Evolutionary conservation across 2,329 filamentous ascomycete genomes (phyloP).

Genomic region (Microdochium nivale): DNA sequence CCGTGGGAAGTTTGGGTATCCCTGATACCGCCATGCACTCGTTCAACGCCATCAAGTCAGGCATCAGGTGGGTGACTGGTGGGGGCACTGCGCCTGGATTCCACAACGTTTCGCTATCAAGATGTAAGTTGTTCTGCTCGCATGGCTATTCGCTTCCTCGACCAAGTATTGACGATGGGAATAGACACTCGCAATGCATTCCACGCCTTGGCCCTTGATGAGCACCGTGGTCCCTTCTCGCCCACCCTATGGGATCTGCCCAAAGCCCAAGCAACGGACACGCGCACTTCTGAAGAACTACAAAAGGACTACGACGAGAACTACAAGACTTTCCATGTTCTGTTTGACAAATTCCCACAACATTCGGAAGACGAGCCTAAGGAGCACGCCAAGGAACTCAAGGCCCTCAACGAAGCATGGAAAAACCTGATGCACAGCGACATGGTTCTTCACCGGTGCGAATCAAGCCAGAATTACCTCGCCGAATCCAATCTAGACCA

Average conservation of each 20-base stretch:
- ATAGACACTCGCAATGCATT: slow-evolving; percentile 23
- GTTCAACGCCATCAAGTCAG: no score
- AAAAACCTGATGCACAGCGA: not conserved
- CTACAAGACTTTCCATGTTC: no score
- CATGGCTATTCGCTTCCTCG: not conserved
- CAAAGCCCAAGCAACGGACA: not conserved
- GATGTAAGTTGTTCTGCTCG: not conserved
- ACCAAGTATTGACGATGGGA: not conserved
- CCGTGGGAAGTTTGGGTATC: slow-evolving; percentile 21
- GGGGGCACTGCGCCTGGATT: slow-evolving; percentile 1
- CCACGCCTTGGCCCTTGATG: slow-evolving; percentile 28
- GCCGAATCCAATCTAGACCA: slow-evolving; percentile 32
- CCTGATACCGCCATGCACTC: no score
- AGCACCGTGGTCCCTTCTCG: slow-evolving; percentile 32
- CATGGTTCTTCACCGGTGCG: no score
- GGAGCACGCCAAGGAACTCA: no score
- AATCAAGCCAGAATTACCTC: no score
- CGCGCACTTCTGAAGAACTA: no score
- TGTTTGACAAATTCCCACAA: no score
- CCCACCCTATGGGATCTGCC: slow-evolving; percentile 36
- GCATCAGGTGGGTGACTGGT: no score
- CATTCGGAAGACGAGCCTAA: no score
- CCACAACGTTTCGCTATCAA: slow-evolving; percentile 7
- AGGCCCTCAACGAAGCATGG: no score
- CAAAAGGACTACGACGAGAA: no score